Evolutionary conservation across 2,329 filamentous ascomycete genomes (phyloP).

Genomic region (Penicillium sp.): DNA sequence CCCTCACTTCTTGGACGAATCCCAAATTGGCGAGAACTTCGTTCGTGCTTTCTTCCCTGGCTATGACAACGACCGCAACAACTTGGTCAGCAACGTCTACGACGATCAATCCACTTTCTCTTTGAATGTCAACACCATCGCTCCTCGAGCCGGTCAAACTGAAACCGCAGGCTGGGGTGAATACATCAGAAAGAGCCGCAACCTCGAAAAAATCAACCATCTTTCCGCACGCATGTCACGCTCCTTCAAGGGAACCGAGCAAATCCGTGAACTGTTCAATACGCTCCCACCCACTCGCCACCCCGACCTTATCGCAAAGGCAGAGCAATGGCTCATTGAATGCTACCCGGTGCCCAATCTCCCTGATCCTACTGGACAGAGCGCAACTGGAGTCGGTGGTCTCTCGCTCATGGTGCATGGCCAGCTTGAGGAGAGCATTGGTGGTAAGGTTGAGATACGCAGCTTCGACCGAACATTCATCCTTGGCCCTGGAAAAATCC

Average conservation of each 20-base stretch:
- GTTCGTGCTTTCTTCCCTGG: conserved; percentile 69
- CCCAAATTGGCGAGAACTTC: conserved; percentile 72
- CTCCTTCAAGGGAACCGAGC: conserved; percentile 61
- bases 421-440: conserved; percentile 73
- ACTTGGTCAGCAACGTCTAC: conserved; percentile 67
- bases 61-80: conserved; percentile 70
- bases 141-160: conserved; percentile 54
- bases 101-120: conserved; percentile 75
- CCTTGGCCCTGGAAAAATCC: conserved; percentile 69
- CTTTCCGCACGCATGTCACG: conserved; percentile 63
- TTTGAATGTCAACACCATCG: conserved; percentile 65
- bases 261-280: conserved; percentile 68
- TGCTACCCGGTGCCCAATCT: conserved; percentile 72
- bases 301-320: conserved; percentile 64
- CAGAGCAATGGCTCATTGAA: conserved; percentile 77
- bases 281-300: conserved; percentile 71
- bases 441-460: conserved; percentile 60
- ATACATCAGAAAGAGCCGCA: conserved; percentile 76
- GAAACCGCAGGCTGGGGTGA: conserved; percentile 59
- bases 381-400: conserved; percentile 67
- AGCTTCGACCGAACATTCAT: conserved; percentile 82
- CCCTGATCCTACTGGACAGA: conserved; percentile 65
- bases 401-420: conserved; percentile 78
- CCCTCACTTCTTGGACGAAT: conserved; percentile 71
- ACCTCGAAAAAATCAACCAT: conserved; percentile 68